A percentile compares a stretch with the other conserved stretches of the same genome.
These are phyloP conservation scores for Phycomyces nitens DNA, from an alignment of 192 early-diverging fungal genomes.

Conservation along the genomic window DNA sequence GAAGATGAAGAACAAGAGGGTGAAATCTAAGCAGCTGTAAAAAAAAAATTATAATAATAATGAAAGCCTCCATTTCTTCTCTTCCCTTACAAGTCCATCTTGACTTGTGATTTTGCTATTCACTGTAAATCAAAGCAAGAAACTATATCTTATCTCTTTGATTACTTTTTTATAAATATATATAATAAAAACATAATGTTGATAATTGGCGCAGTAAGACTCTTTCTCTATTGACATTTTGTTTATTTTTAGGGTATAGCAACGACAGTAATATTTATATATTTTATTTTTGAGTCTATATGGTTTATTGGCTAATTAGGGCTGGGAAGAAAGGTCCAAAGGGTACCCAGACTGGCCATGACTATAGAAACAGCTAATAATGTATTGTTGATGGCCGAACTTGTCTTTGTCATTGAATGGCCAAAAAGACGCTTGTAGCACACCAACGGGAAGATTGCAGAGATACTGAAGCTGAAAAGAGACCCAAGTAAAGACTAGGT, in stretches of 20 bases:
- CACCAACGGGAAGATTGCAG: slow-evolving; percentile 35
- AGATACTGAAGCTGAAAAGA: slow-evolving; percentile 34
- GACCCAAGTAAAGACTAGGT: slow-evolving; percentile 29
- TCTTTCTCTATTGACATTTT: no score
- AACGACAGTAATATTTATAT: background rate
- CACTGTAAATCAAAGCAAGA: no score
- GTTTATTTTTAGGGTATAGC: no score
- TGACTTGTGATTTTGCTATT: background rate
- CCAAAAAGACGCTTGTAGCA: slow-evolving; percentile 30
- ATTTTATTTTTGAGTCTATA: background rate
- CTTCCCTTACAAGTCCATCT: background rate
- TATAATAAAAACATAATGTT: no score
- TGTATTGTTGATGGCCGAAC: slow-evolving; percentile 2
- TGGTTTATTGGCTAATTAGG: background rate
- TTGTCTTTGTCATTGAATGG: slow-evolving; percentile 9
- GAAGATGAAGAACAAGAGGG: slow-evolving; percentile 26
- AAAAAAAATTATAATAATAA: no score
- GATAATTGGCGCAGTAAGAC: no score
- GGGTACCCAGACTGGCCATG: slow-evolving; percentile 22
- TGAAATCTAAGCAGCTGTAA: slow-evolving; percentile 15
- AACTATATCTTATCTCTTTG: no score
- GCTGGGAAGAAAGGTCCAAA: slow-evolving; percentile 29
- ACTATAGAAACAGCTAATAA: slow-evolving; percentile 14
- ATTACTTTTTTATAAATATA: no score
- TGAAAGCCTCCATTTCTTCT: background rate